Percentiles rank a stretch among this genome's conserved stretches.
These are phyloP conservation scores for Arthrobotrys megalospora DNA, from an alignment of 2,329 filamentous ascomycete genomes.

Conservation along the genomic window DNA sequence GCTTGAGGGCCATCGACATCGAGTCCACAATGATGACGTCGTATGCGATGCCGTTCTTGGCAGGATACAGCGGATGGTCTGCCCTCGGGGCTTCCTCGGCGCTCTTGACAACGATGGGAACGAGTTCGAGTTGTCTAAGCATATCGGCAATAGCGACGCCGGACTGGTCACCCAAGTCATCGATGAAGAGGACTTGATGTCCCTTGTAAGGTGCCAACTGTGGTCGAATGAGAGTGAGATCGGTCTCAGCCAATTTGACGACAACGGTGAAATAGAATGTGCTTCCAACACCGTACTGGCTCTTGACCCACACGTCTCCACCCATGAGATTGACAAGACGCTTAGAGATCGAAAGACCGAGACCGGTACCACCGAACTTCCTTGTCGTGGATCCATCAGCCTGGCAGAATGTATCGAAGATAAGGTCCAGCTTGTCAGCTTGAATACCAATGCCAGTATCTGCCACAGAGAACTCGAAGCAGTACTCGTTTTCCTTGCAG, in stretches of 20 bases:
- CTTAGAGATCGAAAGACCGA: conserved; percentile 95
- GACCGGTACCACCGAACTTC: conserved; percentile 94
- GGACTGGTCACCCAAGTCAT: conserved; percentile 84
- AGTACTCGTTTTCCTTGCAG: conserved; percentile 82
- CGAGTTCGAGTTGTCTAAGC: conserved; percentile 82
- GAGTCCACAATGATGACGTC: conserved; percentile 97
- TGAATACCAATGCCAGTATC: conserved; percentile 98
- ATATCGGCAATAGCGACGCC: conserved; percentile 78
- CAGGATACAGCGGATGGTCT: conserved; percentile 70
- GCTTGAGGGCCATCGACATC: conserved; percentile 86
- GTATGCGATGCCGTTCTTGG: conserved; percentile 76
- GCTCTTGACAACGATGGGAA: conserved; percentile 87
- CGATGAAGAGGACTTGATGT: conserved; percentile 93
- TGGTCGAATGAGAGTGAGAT: conserved; percentile 82
- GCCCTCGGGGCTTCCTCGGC: conserved; percentile 76
- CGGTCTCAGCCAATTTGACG: conserved; percentile 85
- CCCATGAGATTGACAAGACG: conserved; percentile 96
- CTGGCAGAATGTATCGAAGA: conserved; percentile 99
- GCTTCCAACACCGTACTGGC: conserved; percentile 90
- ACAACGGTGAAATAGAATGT: conserved; percentile 97
- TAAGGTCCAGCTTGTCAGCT: conserved; percentile 92
- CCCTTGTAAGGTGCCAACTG: conserved; percentile 91
- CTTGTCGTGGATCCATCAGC: conserved; percentile 93
- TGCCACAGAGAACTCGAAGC: conserved; percentile 94
- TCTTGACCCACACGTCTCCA: conserved; percentile 95